A percentile compares a stretch with the other conserved stretches of the same genome.
Conservation (phyloP, 169 alveolate genomes). For the Cryptosporidium ubiquitum region DNA sequence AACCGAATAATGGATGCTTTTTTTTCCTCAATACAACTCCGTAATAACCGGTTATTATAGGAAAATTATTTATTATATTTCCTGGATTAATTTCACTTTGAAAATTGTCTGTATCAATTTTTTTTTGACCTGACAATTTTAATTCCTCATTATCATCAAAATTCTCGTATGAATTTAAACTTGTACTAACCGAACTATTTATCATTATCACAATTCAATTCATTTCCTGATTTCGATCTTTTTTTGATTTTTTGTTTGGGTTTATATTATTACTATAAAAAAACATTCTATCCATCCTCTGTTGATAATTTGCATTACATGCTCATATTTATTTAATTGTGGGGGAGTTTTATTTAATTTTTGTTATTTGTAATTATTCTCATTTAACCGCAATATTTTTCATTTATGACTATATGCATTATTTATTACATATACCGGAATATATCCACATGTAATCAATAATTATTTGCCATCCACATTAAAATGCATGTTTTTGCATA, state of each 20-base stretch:
- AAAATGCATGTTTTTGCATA: neutral
- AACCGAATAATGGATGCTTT: conserved; percentile 40
- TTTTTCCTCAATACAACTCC: conserved; percentile 50
- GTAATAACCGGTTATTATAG: conserved; percentile 54
- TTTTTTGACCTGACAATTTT: neutral
- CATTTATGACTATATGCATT: neutral
- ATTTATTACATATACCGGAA: neutral
- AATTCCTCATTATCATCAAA: neutral
- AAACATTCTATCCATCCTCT: neutral
- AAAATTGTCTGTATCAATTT: neutral
- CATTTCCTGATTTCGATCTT: neutral
- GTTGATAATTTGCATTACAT: neutral
- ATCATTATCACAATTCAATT: neutral
- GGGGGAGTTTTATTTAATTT: neutral
- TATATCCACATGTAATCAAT: neutral
- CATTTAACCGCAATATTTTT: neutral
- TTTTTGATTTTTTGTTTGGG: too few species aligned
- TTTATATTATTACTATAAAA: neutral
- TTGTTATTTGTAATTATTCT: neutral
- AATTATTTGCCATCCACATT: neutral
- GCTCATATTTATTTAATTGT: neutral
- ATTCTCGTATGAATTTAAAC: neutral
- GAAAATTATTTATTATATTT: conserved; percentile 35
- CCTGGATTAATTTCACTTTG: conserved; percentile 5
- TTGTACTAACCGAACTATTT: neutral